Evolutionary conservation across 768 basidiomycete genomes (phyloP), one percentile per base, ranked within the genome.

Genomic region (Calocera viscosa): DNA sequence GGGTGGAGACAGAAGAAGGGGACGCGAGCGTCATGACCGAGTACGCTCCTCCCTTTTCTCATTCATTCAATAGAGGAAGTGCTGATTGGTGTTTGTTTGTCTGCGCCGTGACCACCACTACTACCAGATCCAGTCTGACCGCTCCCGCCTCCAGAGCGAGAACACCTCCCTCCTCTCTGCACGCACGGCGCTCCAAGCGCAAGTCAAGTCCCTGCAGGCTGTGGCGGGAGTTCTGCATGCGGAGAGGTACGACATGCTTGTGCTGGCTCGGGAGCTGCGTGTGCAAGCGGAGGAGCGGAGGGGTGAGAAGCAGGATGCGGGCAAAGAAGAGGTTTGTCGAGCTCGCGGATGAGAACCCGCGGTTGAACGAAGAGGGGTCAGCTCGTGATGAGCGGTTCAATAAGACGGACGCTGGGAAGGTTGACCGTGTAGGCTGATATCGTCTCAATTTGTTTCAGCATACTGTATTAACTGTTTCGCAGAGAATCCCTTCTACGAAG

Each of bases 311-410:
- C 82, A 85, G 7, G 90, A 93, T 72, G 84, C 81, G n/a, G 81
- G 87, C 90, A 74, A 92, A 90, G 72, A 77, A 84, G 16, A 84
- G 85, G 60, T 73, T 95, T 24, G 79, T 93, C 19, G 80, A 82
- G 14, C 76, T 94, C 69, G 90, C 94, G 72, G 88, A 90, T 73
- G 89, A 91, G 67, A 90, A 87, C 71, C 75, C 87, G 38, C 80
- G 78, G 64, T 75, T 90, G 66, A 88, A 88, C 70, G 88, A 89
- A 73, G 82, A 88, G 63, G 74, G 82, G 86, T 33, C 94, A 95
- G 75, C n/a, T n/a, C n/a, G n/a, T n/a, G 93, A 96, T 77, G 89
- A 89, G 70, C 80, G 91, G 32, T 88, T 94, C 77, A 89, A 88
- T 70, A 89, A 91, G 72, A 86, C 87, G 72, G 85, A 87, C 63